Evolutionary conservation across 768 basidiomycete genomes (phyloP), one percentile per base, ranked within the genome.

Genomic region (Naganishia kalamii): DNA sequence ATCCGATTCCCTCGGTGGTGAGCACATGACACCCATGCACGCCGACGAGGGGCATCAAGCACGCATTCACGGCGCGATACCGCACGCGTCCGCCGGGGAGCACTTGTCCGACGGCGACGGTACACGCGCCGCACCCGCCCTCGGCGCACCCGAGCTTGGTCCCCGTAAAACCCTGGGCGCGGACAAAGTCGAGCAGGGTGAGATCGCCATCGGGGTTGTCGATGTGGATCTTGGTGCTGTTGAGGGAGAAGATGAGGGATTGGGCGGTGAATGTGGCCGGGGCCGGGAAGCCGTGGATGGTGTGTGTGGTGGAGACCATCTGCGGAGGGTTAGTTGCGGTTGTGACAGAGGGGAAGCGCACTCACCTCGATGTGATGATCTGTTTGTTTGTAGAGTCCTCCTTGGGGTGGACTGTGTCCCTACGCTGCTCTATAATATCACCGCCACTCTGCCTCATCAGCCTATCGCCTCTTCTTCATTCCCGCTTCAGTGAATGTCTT

Each of bases 1-100:
- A 60, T 25, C 73, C 73, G 49, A 74, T 59, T 4, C 62, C 72
- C 48, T 72, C 71, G 46, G 70, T 67, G 23, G 73, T 74, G 47
- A 74, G 67, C 51, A 72, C 61, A 29, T 74, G 73, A 33, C 66
- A 67, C 4, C 73, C 73, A 40, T 72, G 71, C 13, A 72, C 67
- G 10, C 54, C 51, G 46, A 71, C 52, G 17, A 74, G 65, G 0
- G 73, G 73, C 23, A 70, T 68, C 11, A 74, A 62, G 41, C 73
- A 74, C 1, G 73, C 71, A 54, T 74, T 74, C 62, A 72, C 62
- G 13, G 69, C 64, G 19, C 62, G 61, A 60, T 74, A 71, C 15
- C 49, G 43, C 2, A 57, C 54, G 37, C 40, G 37, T 33, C 54
- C 54, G 17, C 40, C 21, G 3, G 37, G 54, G 35, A 57, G 25